Evolutionary conservation across 1,284 basidiomycete species (phyloP), one percentile per base, ranked within the genome.

Genomic region (Boletus albobrunnescens): DNA sequence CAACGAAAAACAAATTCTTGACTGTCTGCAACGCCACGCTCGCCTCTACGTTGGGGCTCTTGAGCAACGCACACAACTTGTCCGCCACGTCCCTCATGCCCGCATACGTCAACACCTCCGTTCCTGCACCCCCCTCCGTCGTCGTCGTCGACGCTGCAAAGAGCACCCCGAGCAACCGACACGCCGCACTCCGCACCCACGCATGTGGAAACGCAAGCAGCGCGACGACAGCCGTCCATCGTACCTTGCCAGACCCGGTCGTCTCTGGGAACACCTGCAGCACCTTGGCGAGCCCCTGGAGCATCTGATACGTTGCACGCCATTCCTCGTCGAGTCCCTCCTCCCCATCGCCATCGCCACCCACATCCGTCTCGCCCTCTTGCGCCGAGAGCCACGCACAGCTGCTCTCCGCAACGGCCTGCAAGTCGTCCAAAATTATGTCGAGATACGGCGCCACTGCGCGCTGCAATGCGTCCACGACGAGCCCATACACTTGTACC

Each of bases 1-100:
- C 90, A 26, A 96, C 73, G 61, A 88, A 96, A 61, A 96, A 93
- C 13, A 99, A 68, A 56, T 98, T 94, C 74, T 97, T 98, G 60
- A 97, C 92, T 13, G 93, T 73, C 68, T 98, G 92, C 53, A 96
- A 68, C 46, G 86, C 79, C 14, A 95, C 73, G 4, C 78, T 68
- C 32, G 85, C 84, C 57, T 94, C 91, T 32, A 98, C 70, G 55
- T 88, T 77, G 11, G 82, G 75, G 57, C 93, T 93, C 65, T 87
- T 86, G 50, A 99, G 77, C 65, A 98, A 84, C 39, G 85, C 67
- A 46, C 83, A 88, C 27, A 88, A 70, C 65, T 91, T 93, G 54
- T 79, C 75, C 1, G 93, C 88, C 8, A 89, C 72, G 23, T 85
- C 82, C 46, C 82, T 76, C 70, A 94, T 81, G 7, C 77, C 77